Evolutionary conservation across 2,329 filamentous ascomycete species (phyloP).

Genomic region (Colletotrichum spaethianum): DNA sequence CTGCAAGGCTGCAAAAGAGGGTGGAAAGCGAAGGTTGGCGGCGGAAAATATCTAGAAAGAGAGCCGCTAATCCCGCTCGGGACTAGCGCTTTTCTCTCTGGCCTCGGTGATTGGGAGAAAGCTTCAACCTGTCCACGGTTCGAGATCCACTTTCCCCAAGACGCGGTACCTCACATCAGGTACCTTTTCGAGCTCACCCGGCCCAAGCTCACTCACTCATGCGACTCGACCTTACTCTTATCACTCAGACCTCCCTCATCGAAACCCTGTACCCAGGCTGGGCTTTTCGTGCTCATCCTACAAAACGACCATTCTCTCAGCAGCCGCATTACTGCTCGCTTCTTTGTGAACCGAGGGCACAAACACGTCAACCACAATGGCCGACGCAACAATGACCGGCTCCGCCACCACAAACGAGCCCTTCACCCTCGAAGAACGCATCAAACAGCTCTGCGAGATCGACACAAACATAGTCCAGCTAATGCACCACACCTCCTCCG

Average conservation of each 20-base stretch:
- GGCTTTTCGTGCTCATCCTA: neutral
- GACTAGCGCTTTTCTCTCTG: neutral
- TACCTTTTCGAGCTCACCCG: conserved; percentile 21
- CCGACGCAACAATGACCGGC: conserved; percentile 36
- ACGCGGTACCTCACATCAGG: conserved; percentile 14
- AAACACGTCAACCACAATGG: conserved; percentile 13
- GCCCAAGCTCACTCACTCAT: conserved; percentile 10
- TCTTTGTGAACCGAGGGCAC: no score
- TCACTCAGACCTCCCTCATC: neutral
- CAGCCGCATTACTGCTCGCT: no score
- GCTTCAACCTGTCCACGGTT: neutral
- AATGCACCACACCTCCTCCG: conserved; percentile 61
- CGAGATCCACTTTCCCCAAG: neutral
- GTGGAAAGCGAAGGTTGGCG: conserved; percentile 28
- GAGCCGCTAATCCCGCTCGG: neutral
- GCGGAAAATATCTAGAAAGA: conserved; percentile 35
- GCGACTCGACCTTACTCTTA: conserved; percentile 8
- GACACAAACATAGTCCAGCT: conserved; percentile 70
- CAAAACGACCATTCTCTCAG: neutral
- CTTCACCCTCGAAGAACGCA: conserved; percentile 84
- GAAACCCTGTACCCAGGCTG: neutral
- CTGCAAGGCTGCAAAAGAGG: conserved; percentile 36
- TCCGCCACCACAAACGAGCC: conserved; percentile 57
- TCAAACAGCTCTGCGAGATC: conserved; percentile 84
- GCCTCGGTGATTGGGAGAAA: conserved; percentile 19